Conservation (phyloP, 768 basidiomycete species). For the Kwoniella mangroviensis region DNA sequence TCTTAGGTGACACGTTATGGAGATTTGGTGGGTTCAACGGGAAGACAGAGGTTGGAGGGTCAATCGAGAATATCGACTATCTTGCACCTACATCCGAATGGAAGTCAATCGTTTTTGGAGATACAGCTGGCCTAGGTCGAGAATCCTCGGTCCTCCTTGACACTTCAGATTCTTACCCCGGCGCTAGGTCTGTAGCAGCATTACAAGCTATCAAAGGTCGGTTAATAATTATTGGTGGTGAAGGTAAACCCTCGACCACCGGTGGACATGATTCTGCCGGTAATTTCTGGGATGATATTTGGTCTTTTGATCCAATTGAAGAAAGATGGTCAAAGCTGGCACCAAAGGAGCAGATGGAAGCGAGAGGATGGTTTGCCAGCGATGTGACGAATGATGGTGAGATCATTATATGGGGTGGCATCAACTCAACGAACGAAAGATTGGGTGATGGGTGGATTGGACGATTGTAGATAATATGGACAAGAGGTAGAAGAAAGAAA, state of each 20-base stretch:
- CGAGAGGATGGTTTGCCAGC: conserved; percentile 62
- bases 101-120: conserved; percentile 16
- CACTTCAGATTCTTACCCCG: conserved; percentile 14
- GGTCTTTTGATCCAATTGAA: conserved; percentile 21
- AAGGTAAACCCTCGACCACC: conserved; percentile 39
- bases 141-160: neutral
- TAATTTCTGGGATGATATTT: conserved; percentile 41
- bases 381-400: conserved; percentile 46
- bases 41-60: conserved; percentile 36
- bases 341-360: neutral
- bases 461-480: conserved; percentile 6
- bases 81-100: neutral
- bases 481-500: neutral
- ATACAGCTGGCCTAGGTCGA: conserved; percentile 14
- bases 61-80: conserved; percentile 26
- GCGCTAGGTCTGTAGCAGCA: conserved; percentile 32
- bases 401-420: conserved; percentile 60
- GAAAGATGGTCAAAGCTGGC: conserved; percentile 20
- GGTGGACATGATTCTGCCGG: conserved; percentile 45
- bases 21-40: conserved; percentile 43
- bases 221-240: conserved; percentile 32
- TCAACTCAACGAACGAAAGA: conserved; percentile 60
- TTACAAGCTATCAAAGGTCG: conserved; percentile 16
- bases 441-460: conserved; percentile 60
- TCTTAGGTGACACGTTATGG: conserved; percentile 17